Evolutionary conservation across 1,284 basidiomycete species (phyloP), one percentile per base, ranked within the genome.

Genomic region (Trametes polyzona): DNA sequence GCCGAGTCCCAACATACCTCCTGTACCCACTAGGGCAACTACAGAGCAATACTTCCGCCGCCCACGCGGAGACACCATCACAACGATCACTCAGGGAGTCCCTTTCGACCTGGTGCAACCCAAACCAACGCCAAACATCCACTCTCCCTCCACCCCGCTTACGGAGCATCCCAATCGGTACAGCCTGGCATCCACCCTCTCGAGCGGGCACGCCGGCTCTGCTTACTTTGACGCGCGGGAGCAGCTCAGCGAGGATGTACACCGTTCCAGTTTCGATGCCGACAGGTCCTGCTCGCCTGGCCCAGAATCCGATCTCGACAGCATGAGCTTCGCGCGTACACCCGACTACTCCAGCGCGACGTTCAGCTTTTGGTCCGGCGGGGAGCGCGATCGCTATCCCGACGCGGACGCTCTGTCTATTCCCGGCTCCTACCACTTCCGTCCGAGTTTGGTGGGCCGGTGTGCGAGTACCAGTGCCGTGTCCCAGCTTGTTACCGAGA

Each of bases 241-340:
- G n/a, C 50, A 62, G 12, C 47, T 36, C 37, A 57, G 51, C 54
- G 56, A 52, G n/a, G 57, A 58, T 11, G 27, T 51, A n/a, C 21
- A 51, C 21, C 39, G 40, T 4, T 29, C 39, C n/a, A 52, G 36
- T 46, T 29, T 40, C 19, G 43, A 33, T 26, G 49, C 37, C 14
- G 44, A 44, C 35, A 35, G 58, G 11, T 63, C 65, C 11, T 58
- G 53, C 23, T 66, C 67, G 14, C 65, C 65, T 19, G 57, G 61
- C 7, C 58, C 64, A 2, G 66, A 70, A 21, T 61, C 69, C 11
- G 66, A 68, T 23, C 51, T 70, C 10, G 69, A 71, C 40, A 68
- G 61, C 54, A 72, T 72, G 68, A 70, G 69, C 57, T 72, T 72
- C 50, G 70, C 70, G 12, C 64, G 60, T 6, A 68, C 58, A 2